These are phyloP conservation scores for Clarkia xantiana DNA, from an alignment of 345 rosid species.

Conservation along the genomic window DNA sequence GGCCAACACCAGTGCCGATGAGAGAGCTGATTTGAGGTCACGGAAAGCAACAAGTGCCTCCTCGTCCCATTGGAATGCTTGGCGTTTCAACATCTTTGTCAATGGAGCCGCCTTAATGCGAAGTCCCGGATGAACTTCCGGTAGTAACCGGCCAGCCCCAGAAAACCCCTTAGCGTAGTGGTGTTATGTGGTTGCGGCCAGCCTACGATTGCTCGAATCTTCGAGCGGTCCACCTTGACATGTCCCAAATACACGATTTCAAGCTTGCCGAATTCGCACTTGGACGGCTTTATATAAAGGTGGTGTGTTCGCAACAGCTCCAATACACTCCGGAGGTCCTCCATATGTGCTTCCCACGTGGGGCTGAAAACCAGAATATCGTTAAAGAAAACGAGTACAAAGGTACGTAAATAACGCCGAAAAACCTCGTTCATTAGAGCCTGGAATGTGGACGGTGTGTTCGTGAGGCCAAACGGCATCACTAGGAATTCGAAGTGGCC, in stretches of 20 bases:
- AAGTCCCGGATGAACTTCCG: neutral
- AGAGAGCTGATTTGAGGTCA: neutral
- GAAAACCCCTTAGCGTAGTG: neutral
- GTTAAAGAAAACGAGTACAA: neutral
- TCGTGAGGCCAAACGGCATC: constrained; percentile 1
- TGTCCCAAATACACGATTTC: neutral
- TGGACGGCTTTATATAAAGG: neutral
- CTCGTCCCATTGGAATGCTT: too few species aligned
- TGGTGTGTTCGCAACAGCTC: too few species aligned
- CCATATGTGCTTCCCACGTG: too few species aligned
- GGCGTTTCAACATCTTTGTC: neutral
- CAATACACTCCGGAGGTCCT: too few species aligned
- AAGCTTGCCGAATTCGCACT: neutral
- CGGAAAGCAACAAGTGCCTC: neutral
- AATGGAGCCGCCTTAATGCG: constrained; percentile 1
- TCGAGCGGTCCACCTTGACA: neutral
- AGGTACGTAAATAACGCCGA: neutral
- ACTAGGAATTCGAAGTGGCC: constrained; percentile 1
- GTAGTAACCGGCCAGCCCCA: constrained; percentile 4
- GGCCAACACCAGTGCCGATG: neutral
- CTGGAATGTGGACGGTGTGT: constrained; percentile 3
- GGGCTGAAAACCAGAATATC: constrained; percentile 6
- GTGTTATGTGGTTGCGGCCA: neutral
- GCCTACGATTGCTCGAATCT: neutral
- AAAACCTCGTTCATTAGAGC: constrained; percentile 2